Percentiles rank a stretch among this genome's conserved stretches.
phyloP scores from a whole-genome alignment of 208 protist genomes.

The Acanthamoeba healyi region DNA sequence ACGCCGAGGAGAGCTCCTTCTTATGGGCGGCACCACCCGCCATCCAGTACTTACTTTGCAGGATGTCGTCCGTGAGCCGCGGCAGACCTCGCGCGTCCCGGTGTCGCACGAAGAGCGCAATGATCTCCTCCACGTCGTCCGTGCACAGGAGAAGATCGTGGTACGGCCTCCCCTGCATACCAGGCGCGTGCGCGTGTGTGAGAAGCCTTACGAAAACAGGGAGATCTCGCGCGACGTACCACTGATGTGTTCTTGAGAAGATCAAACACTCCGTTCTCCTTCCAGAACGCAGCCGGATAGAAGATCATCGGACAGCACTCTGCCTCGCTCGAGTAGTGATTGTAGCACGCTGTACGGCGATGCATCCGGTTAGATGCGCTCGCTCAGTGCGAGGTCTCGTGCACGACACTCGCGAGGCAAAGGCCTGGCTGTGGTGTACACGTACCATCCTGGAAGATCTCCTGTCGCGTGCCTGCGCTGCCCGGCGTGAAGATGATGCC shows the following conservation, averaged over 20 bases:
- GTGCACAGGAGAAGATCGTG: conserved; percentile 56
- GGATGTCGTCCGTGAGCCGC: conserved; percentile 48
- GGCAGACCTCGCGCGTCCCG: not conserved
- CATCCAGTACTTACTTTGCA: conserved; percentile 60
- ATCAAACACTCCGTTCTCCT: conserved; percentile 59
- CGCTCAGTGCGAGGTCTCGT: no score
- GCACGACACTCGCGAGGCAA: no score
- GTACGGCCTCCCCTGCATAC: conserved; percentile 10
- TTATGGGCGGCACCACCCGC: not conserved
- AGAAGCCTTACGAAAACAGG: not conserved
- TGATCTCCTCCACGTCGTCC: conserved; percentile 47
- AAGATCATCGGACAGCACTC: conserved; percentile 57
- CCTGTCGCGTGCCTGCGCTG: conserved; percentile 52
- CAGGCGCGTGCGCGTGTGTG: not conserved
- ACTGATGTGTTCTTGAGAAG: conserved; percentile 7
- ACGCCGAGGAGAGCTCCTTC: conserved; percentile 15
- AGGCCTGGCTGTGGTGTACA: no score
- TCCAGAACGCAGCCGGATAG: conserved; percentile 21
- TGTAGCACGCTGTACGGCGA: conserved; percentile 48
- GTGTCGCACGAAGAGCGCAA: conserved; percentile 50
- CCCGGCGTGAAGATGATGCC: conserved; percentile 72
- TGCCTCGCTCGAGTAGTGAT: conserved; percentile 48
- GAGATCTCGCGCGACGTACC: not conserved
- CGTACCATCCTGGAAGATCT: conserved; percentile 71
- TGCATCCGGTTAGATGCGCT: no score